A percentile compares a stretch with the other conserved stretches of the same genome.
phyloP scores from a whole-genome alignment of 164 flowering plant genomes.

The Houttuynia cordata region DNA sequence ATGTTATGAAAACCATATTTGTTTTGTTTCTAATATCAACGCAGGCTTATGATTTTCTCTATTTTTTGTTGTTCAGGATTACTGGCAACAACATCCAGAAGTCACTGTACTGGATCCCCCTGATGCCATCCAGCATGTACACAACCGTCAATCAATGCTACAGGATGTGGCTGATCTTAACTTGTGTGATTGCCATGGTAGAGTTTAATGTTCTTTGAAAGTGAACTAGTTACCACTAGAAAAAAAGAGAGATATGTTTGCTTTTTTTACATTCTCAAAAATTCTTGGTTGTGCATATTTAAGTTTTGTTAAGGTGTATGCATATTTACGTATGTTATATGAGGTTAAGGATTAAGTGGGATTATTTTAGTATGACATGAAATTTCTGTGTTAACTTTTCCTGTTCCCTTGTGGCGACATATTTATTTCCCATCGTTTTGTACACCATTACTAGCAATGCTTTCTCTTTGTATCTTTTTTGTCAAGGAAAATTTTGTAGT shows the following conservation, averaged over 20 bases:
- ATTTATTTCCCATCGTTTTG: no score
- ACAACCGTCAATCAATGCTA: constrained; percentile 83
- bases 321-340: no score
- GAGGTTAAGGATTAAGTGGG: no score
- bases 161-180: constrained; percentile 85
- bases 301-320: no score
- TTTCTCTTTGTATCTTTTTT: background rate
- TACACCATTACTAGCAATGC: background rate
- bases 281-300: no score
- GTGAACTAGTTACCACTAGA: no score
- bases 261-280: background rate
- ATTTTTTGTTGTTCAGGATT: constrained; percentile 35
- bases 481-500: background rate
- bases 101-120: constrained; percentile 97
- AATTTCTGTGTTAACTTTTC: no score
- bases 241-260: no score
- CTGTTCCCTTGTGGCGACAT: no score
- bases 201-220: background rate
- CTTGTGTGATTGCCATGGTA: constrained; percentile 63
- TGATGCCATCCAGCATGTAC: constrained; percentile 77
- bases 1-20: background rate
- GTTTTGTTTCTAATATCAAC: no score
- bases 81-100: constrained; percentile 66
- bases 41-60: background rate
- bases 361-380: no score